Conservation (phyloP, 495 filamentous ascomycete genomes). For the Penicillium crystallinum region DNA sequence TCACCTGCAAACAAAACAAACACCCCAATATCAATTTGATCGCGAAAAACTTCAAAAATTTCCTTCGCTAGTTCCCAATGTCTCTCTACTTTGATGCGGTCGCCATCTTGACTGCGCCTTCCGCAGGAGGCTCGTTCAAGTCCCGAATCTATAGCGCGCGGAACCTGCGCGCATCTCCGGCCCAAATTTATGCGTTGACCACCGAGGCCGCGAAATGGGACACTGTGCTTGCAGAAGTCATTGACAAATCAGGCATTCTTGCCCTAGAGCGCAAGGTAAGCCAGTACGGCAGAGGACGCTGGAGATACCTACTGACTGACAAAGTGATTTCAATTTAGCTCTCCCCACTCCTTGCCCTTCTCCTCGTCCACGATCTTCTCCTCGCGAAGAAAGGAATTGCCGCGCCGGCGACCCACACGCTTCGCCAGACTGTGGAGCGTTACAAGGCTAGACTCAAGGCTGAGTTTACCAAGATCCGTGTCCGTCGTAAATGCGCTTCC, state of each 20-base stretch:
- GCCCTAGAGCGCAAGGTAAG: constrained; percentile 75
- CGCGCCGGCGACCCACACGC: constrained; percentile 67
- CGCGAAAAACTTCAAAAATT: constrained; percentile 9
- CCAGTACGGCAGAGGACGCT: not conserved
- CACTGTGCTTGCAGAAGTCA: constrained; percentile 72
- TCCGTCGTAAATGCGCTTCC: constrained; percentile 63
- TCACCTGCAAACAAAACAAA: constrained; percentile 24
- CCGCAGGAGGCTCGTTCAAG: constrained; percentile 70
- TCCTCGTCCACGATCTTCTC: constrained; percentile 83
- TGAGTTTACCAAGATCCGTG: constrained; percentile 73
- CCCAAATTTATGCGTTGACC: constrained; percentile 79
- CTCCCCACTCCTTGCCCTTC: constrained; percentile 69
- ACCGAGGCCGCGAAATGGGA: constrained; percentile 90
- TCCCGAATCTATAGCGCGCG: constrained; percentile 66
- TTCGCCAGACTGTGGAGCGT: constrained; percentile 65
- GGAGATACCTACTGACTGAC: constrained; percentile 38
- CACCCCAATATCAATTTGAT: constrained; percentile 2
- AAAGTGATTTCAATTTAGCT: constrained; percentile 53
- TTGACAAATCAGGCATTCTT: constrained; percentile 69
- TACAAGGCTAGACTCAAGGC: constrained; percentile 77
- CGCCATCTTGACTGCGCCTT: constrained; percentile 59
- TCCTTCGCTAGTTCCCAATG: constrained; percentile 47
- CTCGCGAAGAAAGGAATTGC: constrained; percentile 75
- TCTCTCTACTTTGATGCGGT: constrained; percentile 94
- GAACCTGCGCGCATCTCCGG: constrained; percentile 65